Percentiles rank a stretch among this genome's conserved stretches.
Evolutionary conservation across 805 yeast genomes (phyloP).

Genomic region (Nakazawaea holstii): DNA sequence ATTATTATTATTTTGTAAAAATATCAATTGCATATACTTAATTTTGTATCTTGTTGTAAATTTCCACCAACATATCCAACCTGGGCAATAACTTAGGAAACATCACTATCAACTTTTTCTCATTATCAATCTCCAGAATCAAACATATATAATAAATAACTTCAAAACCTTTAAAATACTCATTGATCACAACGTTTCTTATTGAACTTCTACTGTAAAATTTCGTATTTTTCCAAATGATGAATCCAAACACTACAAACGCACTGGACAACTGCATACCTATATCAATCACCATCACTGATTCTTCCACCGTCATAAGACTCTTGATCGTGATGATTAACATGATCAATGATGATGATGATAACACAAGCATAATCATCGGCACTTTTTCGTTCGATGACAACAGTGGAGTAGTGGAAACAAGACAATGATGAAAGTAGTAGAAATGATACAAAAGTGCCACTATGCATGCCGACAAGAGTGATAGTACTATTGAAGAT

Average conservation of each 20-base stretch:
- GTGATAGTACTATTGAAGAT: too few relatives aligned
- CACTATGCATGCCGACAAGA: too few relatives aligned
- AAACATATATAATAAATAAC: constrained; percentile 63
- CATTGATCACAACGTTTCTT: constrained; percentile 62
- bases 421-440: background rate
- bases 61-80: constrained; percentile 21
- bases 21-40: background rate
- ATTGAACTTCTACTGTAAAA: background rate
- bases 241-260: background rate
- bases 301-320: background rate
- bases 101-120: constrained; percentile 21
- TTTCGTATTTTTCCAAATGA: background rate
- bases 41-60: constrained; percentile 15
- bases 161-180: constrained; percentile 65
- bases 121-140: constrained; percentile 32
- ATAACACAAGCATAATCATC: too few relatives aligned
- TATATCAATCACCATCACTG: background rate
- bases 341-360: too few relatives aligned
- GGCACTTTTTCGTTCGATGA: too few relatives aligned
- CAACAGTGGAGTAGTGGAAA: too few relatives aligned
- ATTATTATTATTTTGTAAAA: background rate
- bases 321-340: background rate
- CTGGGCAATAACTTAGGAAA: constrained; percentile 28
- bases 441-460: background rate
- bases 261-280: constrained; percentile 5